Evolutionary conservation across 2,329 filamentous ascomycete genomes (phyloP), one percentile per base, ranked within the genome.

Genomic region (Cytospora mali): DNA sequence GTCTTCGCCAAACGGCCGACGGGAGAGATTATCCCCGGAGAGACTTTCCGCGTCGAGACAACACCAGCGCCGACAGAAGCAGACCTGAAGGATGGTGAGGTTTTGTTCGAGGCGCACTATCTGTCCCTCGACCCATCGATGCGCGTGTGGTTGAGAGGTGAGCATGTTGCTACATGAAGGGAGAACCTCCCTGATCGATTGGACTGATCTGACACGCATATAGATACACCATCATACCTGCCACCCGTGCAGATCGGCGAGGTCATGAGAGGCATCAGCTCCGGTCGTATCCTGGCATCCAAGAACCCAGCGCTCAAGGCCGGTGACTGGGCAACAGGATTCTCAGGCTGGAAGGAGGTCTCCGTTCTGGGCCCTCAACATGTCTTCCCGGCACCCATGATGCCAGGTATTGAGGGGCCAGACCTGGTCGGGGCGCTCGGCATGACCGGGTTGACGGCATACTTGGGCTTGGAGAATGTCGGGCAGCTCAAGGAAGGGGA

Each of bases 381-480:
- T 51, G 74, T 79, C 7, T 67, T 74, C 18, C 69, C 73, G 21
- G 55, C 64, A 29, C 55, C 69, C 16, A 57, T 72, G 5, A 60
- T 71, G 23, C 35, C 67, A 1, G 71, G 72, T 14, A 70, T 68
- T 21, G 71, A 71, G 62, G 49, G 73, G 10, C 86, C 84, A 1
- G 85, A 88, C 69, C 77, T 81, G 2, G 74, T 85, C 62, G 80
- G 81, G 6, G 81, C 82, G 29, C 73, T 80, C 31, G 87, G 87
- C 3, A 77, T 83, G 75, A 88, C 87, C 0, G 87, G 85, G 0
- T 67, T 90, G 62, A 90, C 88, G 0, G 88, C 86, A 0, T 89
- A 88, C 69, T 89, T 89, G 67, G 87, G 87, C 3, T 81, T 89
- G 70, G 74, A 84, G 61, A 84, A 88, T 48, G 80, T 90, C 16